Base-by-base conservation (phyloP, 179 eudicot species). In the Carnegiea gigantea region DNA sequence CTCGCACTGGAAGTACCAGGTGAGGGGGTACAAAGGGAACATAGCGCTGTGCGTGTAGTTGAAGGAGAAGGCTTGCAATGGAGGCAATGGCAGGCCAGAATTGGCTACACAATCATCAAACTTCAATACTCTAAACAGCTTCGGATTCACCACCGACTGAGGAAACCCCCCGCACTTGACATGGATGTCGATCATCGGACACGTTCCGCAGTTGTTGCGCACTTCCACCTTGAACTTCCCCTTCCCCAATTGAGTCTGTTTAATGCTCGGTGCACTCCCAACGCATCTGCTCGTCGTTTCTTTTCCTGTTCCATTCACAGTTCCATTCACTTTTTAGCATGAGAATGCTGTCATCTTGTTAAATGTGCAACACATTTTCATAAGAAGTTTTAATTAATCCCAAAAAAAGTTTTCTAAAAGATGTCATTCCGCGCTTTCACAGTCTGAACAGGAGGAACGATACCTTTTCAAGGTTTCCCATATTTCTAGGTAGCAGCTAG, bases 1-100 rank as follows among this genome's bases (percentile, higher is more conserved):
- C 76, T 83, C 85, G 18, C 85, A 83, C 21, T 83, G 85, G 74
- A 79, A 83, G 57, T n/a, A 65, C 85, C 85, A 83, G 15, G 82
- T 36, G 33, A 12, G 54, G 15, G 85, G 85, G 67, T 17, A 40
- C 79, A 83, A 51, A 6, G 79, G 33, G 76, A 49, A 67, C 54
- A 33, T 74, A 49, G 36, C 67, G 5, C 62, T n/a, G 70, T 70
- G 60, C 20, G 82, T 60, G 60, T 83, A 83, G 49, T 75, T 75
- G 73, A 83, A 83, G 53, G 82, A 64, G 43, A 83, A 20, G 53
- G 6, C 80, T n/a, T 79, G 85, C 12, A 83, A 53, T 2, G 85
- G 85, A 36, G 80, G 73, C 70, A 83, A 67, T 14, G 85, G 85
- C 46, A 75, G 70, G 0, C 85, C 82, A 20, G 54, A 83, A 53